Conservation (phyloP, 2,329 filamentous ascomycete genomes). For the Cladophialophora carrionii region DNA sequence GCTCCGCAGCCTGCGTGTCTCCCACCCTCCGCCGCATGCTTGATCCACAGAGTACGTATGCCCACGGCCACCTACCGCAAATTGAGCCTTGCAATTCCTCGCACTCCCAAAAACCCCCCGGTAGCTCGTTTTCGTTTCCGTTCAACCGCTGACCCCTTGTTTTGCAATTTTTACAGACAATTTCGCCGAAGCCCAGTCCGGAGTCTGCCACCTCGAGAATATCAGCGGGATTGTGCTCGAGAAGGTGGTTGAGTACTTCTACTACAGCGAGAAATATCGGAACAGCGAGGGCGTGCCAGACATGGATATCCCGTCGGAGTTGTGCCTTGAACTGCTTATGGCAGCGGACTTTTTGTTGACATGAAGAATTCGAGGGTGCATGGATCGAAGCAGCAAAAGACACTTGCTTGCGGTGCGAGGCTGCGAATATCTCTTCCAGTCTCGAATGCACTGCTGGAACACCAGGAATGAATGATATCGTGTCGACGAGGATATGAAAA, state of each 20-base stretch:
- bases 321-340: conserved; percentile 68
- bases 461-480: neutral
- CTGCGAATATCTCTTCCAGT: neutral
- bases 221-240: conserved; percentile 67
- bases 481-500: neutral
- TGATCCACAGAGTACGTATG: conserved; percentile 61
- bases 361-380: conserved; percentile 24
- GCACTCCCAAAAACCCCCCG: too few relatives aligned
- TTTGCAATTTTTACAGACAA: conserved; percentile 51
- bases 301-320: conserved; percentile 67
- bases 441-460: neutral
- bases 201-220: conserved; percentile 62
- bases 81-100: neutral
- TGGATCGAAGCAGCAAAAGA: neutral
- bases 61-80: neutral
- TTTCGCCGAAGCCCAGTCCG: conserved; percentile 63
- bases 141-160: neutral
- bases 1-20: conserved; percentile 63
- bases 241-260: conserved; percentile 71
- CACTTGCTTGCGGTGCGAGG: neutral
- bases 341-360: conserved; percentile 68
- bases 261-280: conserved; percentile 68
- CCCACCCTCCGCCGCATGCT: conserved; percentile 67
- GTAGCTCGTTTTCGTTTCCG: neutral
- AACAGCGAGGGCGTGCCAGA: conserved; percentile 64